Evolutionary conservation across 2,329 filamentous ascomycete species (phyloP), one percentile per base, ranked within the genome.

Genomic region (Triangularia verruculosa): DNA sequence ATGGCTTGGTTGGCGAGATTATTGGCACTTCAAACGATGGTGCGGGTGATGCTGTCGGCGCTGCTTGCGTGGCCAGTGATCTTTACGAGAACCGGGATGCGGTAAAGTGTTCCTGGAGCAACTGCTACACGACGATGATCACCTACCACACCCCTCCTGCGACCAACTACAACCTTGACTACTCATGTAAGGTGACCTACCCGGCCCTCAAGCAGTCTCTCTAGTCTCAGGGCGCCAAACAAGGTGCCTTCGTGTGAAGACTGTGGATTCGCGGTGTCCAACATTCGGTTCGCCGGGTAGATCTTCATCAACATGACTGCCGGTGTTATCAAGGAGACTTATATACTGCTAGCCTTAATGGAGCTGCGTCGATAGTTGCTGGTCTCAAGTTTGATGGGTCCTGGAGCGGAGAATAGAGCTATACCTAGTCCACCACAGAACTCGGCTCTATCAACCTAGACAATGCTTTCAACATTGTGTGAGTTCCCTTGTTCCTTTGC

Each of bases 401-500:
- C 9, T 28, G 27, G 27, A 28, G 27, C 9, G 27, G 27, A 28
- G 27, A 28, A 28, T 28, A 9, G 27, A 5, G 5, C 9, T 28
- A 28, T 9, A 28, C 27, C 4, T 28, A 28, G 4, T 28, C 27
- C 9, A 28, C 27, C 5, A 28, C 27, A 5, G 27, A 28, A 28
- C 9, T 28, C 5, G 27, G 27, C 5, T 9, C 27, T 9, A 28
- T 28, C 27, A 28, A 4, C 27, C 27, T 28, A 9, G 27, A 28
- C 27, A 28, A 28, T 28, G 27, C 27, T 28, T 28, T 28, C 27
- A 28, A 25, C 20, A 22, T 59, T 11, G 15, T 17, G 8, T 51
- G 22, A 12, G 68, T 71, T 22, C 71, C 71, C 1, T 81, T 78
- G 2, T 59, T 74, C 13, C 9, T 28, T 28, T 28, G 5, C 27